Evolutionary conservation across 1,284 basidiomycete species (phyloP).

Genomic region (Leccinum pallidistipes): DNA sequence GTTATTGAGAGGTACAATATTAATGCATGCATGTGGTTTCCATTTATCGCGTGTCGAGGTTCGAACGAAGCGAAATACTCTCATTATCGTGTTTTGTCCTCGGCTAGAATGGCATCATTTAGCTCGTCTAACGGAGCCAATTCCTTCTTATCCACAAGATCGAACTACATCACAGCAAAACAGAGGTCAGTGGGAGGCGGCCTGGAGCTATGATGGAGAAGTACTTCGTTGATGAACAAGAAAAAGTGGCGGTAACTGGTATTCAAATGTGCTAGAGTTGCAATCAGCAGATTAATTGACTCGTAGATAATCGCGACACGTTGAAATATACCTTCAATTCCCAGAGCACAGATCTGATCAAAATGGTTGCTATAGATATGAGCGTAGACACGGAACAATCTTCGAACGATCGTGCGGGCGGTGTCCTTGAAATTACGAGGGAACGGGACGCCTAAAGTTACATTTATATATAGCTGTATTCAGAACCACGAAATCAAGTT

Average conservation of each 20-base stretch:
- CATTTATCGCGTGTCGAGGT: not conserved
- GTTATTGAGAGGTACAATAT: conserved; percentile 12
- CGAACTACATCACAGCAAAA: conserved; percentile 60
- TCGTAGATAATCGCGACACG: not conserved
- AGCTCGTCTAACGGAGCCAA: conserved; percentile 94
- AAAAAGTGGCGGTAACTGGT: conserved; percentile 99
- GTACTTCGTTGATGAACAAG: conserved; percentile 94
- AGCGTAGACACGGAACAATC: conserved; percentile 96
- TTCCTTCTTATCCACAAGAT: conserved; percentile 97
- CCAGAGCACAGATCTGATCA: conserved; percentile 96
- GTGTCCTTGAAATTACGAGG: conserved; percentile 90
- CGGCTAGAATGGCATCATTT: conserved; percentile 92
- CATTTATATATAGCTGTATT: not conserved
- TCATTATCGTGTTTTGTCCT: conserved; percentile 59
- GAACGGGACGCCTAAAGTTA: conserved; percentile 78
- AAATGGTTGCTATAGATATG: conserved; percentile 99
- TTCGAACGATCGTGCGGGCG: conserved; percentile 88
- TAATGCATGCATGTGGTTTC: conserved; percentile 3
- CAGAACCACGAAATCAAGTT: not conserved
- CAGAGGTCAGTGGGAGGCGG: conserved; percentile 8
- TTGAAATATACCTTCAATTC: conserved; percentile 82
- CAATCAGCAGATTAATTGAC: conserved; percentile 2
- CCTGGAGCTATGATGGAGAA: conserved; percentile 8
- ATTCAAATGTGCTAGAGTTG: conserved; percentile 87
- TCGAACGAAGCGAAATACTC: not conserved